Conservation (phyloP, 169 alveolate species). For the Cryptosporidium xiaoi region DNA sequence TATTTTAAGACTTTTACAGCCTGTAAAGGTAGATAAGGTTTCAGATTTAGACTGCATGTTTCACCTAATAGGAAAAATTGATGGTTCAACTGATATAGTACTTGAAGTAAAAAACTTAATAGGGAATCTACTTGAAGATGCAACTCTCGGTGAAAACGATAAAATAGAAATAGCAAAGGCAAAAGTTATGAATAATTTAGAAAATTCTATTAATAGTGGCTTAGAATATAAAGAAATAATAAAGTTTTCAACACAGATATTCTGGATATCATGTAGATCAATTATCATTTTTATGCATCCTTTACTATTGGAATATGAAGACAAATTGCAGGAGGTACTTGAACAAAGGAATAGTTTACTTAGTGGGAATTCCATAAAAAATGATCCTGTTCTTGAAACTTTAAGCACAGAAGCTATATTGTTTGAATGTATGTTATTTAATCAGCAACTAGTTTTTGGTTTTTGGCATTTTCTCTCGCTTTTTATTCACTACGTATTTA, state of each 20-base stretch:
- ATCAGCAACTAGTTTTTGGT: conserved; percentile 73
- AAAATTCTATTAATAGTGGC: neutral
- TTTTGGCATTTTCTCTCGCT: conserved; percentile 78
- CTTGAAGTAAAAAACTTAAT: conserved; percentile 29
- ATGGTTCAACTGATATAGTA: conserved; percentile 4
- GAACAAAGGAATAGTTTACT: conserved; percentile 77
- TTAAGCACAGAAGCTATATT: conserved; percentile 76
- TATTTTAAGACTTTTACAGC: conserved; percentile 70
- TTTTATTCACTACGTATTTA: conserved; percentile 73
- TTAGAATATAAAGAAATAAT: conserved; percentile 76
- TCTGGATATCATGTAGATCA: conserved; percentile 86
- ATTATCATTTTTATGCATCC: conserved; percentile 84
- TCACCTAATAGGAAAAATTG: conserved; percentile 23
- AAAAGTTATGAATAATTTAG: conserved; percentile 27
- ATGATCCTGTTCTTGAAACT: conserved; percentile 41
- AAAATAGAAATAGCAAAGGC: conserved; percentile 8
- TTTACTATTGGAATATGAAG: conserved; percentile 76
- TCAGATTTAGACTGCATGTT: conserved; percentile 32
- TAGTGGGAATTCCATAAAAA: conserved; percentile 64
- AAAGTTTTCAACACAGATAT: conserved; percentile 85
- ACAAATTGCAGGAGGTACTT: conserved; percentile 68
- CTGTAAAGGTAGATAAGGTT: conserved; percentile 76
- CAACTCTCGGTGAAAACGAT: conserved; percentile 65
- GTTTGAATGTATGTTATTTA: conserved; percentile 32
- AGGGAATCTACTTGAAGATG: conserved; percentile 67